phyloP scores from a whole-genome alignment of 2,329 filamentous ascomycete species.

The Cladosporium velox region DNA sequence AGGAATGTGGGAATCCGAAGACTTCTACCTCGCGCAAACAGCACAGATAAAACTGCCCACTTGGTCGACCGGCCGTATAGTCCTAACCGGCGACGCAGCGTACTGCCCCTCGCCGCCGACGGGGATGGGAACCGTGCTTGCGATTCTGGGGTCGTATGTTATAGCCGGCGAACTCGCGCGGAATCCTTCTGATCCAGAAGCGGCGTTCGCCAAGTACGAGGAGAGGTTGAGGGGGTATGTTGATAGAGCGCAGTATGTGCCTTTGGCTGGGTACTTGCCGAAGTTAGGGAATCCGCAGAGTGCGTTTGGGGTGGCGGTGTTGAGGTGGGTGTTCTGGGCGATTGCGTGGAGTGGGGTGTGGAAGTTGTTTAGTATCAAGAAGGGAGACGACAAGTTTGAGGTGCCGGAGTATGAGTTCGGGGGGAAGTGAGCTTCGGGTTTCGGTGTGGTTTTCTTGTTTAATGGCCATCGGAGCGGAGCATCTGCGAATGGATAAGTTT shows the following conservation, averaged over 20 bases:
- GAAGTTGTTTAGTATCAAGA: neutral
- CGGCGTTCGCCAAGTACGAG: conserved; percentile 23
- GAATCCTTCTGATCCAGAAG: conserved; percentile 11
- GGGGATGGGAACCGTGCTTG: conserved; percentile 38
- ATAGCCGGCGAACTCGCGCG: conserved; percentile 41
- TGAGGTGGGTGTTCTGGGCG: conserved; percentile 27
- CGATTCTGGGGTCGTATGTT: conserved; percentile 43
- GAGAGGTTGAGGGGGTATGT: conserved; percentile 28
- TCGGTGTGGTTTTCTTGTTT: neutral
- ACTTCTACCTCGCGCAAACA: conserved; percentile 37
- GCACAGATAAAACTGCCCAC: conserved; percentile 35
- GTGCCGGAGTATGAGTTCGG: conserved; percentile 8
- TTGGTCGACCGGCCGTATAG: conserved; percentile 37
- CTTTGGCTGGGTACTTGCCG: conserved; percentile 30
- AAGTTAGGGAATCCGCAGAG: conserved; percentile 30
- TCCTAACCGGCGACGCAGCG: conserved; percentile 43
- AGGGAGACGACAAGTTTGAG: neutral
- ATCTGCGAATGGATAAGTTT: neutral
- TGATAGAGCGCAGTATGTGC: conserved; percentile 32
- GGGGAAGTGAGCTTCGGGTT: neutral
- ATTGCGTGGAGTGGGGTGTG: conserved; percentile 21
- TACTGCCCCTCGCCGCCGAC: conserved; percentile 41
- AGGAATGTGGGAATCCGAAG: conserved; percentile 33
- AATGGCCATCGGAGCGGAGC: neutral
- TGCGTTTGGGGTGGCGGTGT: conserved; percentile 28